Base-by-base conservation (phyloP, 768 basidiomycete genomes). In the Piloderma croceum region DNA sequence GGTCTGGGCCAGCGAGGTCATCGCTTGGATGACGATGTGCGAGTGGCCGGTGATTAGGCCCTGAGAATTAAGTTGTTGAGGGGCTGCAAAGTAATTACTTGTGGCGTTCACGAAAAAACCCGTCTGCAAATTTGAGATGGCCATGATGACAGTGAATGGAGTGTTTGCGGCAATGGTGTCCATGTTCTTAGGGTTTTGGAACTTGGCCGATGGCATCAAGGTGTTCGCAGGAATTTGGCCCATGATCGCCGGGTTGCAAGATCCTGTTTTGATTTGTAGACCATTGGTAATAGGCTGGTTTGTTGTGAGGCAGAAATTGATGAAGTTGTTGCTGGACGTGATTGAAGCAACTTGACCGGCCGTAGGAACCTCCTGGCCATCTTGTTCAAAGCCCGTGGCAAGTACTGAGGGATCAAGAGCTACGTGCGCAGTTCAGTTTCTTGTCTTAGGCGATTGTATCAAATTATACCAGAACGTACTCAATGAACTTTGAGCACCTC, bases 261-360 rank as follows among this genome's bases (percentile, higher is more conserved):
- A 71, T 25, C 69, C 73, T 27, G 59, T 60, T 25, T 53, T 44
- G 50, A 73, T 64, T 48, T 68, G 73, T 43, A 63, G 49, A 20
- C 74, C 76, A 53, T 77, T 69, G 39, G 74, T 76, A 47, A 77
- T 57, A 24, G 62, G 60, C 44, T 59, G 51, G 41, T 57, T 47
- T 19, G 56, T 39, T 6, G 52, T 59, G 31, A 50, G 44, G 48
- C 61, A 67, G 45, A 70, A 74, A 68, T 79, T 79, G 69, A 76
- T 75, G 61, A 74, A 84, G 70, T 84, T 82, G 68, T 82, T 80
- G 29, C 49, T 54, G 24, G 75, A 76, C 4, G 76, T 78, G 22
- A 69, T 47, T 9, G 74, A 74, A 1, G 69, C 54, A 24, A 69
- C 70, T 54, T 79, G 75, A 20, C 74, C 77, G 22, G 56, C 57